Conservation (phyloP, 208 protist genomes). For the Wallacemonas sp. region DNA sequence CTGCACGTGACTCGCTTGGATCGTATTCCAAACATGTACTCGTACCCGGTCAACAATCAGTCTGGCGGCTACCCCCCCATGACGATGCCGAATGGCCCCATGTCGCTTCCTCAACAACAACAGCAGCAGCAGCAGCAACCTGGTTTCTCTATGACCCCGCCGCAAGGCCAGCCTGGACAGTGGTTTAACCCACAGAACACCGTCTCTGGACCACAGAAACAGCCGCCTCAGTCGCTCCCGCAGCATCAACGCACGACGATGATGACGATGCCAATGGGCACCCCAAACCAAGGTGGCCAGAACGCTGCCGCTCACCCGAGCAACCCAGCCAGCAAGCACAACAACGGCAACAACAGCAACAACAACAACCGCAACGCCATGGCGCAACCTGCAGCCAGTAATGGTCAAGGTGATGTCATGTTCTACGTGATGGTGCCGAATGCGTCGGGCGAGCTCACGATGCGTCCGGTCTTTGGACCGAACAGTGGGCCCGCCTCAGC, state of each 20-base stretch:
- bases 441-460: background rate
- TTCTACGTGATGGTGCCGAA: conserved; percentile 2
- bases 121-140: conserved; percentile 5
- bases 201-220: no score
- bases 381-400: background rate
- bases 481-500: no score
- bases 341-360: background rate
- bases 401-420: background rate
- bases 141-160: no score
- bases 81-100: background rate
- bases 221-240: no score
- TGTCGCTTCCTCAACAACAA: background rate
- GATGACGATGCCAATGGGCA: no score
- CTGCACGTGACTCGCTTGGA: background rate
- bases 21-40: conserved; percentile 12
- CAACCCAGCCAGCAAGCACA: no score
- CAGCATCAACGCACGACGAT: no score
- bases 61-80: background rate
- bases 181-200: no score
- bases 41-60: background rate
- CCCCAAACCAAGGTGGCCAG: no score
- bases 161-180: no score
- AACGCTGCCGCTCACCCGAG: no score
- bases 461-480: background rate
- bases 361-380: background rate